A percentile compares a stretch with the other conserved stretches of the same genome.
Evolutionary conservation across 805 yeast genomes (phyloP).

Genomic region (Lipomyces orientalis): DNA sequence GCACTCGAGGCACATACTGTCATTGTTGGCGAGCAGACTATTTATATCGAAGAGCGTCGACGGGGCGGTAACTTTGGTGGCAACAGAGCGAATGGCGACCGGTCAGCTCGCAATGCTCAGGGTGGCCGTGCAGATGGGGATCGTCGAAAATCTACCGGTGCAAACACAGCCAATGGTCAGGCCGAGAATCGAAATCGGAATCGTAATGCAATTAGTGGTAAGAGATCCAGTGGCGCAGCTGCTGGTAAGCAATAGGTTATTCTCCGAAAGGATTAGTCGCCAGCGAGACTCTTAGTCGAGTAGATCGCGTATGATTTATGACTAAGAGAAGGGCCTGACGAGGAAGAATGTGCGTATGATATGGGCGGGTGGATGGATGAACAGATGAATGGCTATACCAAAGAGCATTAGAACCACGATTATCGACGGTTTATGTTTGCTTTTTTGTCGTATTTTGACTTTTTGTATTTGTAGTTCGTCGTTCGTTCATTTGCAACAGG

Average conservation of each 20-base stretch:
- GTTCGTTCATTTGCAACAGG: not conserved
- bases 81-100: not conserved
- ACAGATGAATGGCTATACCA: not conserved
- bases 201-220: not conserved
- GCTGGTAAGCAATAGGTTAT: not conserved
- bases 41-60: conserved; percentile 45
- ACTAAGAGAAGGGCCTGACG: too few relatives aligned
- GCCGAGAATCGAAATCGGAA: conserved; percentile 10
- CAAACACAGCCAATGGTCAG: not conserved
- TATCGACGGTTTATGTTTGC: not conserved
- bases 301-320: too few relatives aligned
- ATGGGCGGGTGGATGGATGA: not conserved
- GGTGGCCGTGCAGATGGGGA: not conserved
- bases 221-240: conserved; percentile 1
- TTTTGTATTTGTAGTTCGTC: not conserved
- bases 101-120: conserved; percentile 4
- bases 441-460: not conserved
- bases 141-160: not conserved
- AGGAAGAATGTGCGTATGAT: too few relatives aligned
- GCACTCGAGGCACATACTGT: conserved; percentile 45
- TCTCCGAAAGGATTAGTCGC: not conserved
- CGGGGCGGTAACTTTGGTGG: conserved; percentile 39
- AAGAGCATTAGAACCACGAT: not conserved
- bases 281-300: not conserved
- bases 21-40: conserved; percentile 42